These are phyloP conservation scores for Penicillium sp. DNA, from an alignment of 2,329 filamentous ascomycete genomes.

Conservation along the genomic window DNA sequence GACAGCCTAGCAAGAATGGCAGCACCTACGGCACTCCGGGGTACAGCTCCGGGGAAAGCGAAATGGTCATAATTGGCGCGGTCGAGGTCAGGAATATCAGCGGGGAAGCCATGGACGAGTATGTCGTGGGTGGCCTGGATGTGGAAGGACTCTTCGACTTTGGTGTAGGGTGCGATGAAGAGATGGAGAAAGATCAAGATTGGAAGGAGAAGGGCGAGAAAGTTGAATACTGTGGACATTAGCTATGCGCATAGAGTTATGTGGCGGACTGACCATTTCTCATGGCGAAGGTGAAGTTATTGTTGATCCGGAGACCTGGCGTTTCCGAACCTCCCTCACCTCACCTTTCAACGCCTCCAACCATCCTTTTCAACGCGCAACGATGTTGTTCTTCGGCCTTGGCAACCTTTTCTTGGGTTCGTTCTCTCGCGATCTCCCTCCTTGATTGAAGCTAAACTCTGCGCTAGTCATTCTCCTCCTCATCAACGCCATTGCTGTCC, in stretches of 20 bases:
- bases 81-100: slow-evolving; percentile 39
- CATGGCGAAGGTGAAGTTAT: slow-evolving; percentile 18
- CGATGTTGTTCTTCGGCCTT: slow-evolving; percentile 66
- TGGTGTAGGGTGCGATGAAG: slow-evolving; percentile 75
- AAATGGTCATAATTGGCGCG: slow-evolving; percentile 76
- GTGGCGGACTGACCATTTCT: slow-evolving; percentile 18
- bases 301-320: slow-evolving; percentile 26
- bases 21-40: slow-evolving; percentile 81
- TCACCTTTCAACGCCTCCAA: slow-evolving; percentile 19
- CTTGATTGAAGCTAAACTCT: slow-evolving; percentile 4
- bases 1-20: slow-evolving; percentile 68
- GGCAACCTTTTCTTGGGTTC: slow-evolving; percentile 69
- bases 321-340: slow-evolving; percentile 26
- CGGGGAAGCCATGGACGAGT: slow-evolving; percentile 69
- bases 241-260: not conserved
- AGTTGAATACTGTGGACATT: slow-evolving; percentile 38
- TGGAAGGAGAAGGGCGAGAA: slow-evolving; percentile 54
- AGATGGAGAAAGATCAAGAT: slow-evolving; percentile 64
- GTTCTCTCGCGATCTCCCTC: slow-evolving; percentile 1
- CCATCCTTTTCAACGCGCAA: slow-evolving; percentile 7
- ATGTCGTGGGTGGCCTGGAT: slow-evolving; percentile 92
- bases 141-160: slow-evolving; percentile 98
- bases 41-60: slow-evolving; percentile 83
- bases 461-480: slow-evolving; percentile 70
- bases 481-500: slow-evolving; percentile 86